Conservation (phyloP, 73 alveolate genomes). For the Tetrahymena elliotti region DNA sequence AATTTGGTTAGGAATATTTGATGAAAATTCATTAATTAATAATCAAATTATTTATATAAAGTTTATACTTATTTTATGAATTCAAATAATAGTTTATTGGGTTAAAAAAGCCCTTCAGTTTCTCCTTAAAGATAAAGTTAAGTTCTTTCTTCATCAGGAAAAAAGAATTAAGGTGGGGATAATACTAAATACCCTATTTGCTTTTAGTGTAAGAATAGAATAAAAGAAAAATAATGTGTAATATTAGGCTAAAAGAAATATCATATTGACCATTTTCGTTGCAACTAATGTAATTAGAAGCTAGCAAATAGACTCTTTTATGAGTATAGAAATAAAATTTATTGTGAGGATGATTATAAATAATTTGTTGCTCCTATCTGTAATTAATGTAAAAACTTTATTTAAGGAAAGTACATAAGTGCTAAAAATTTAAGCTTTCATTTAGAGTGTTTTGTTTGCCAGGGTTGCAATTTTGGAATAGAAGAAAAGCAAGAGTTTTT, state of each 20-base stretch:
- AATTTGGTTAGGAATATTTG: not conserved
- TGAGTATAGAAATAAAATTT: not conserved
- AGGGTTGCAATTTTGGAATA: not conserved
- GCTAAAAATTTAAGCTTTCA: not conserved
- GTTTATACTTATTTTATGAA: not conserved
- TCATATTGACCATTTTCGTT: not conserved
- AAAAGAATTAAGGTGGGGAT: not conserved
- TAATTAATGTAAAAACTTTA: not conserved
- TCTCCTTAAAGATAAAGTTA: not conserved
- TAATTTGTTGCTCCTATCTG: not conserved
- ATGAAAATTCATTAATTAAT: not conserved
- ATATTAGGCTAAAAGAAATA: not conserved
- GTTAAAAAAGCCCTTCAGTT: not conserved
- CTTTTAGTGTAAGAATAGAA: not conserved
- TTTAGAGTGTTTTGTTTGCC: not conserved
- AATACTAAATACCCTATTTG: not conserved
- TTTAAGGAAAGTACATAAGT: not conserved
- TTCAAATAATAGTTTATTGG: not conserved
- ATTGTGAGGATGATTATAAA: not conserved
- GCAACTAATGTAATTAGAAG: not conserved
- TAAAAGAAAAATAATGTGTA: not conserved
- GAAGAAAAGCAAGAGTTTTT: not conserved
- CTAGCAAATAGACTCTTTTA: not conserved
- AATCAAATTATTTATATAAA: not conserved
- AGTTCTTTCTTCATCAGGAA: not conserved